Percentiles rank a stretch among this genome's conserved stretches.
These are phyloP conservation scores for Cercospora sp. DNA, from an alignment of 2,329 filamentous ascomycete species.

Conservation along the genomic window DNA sequence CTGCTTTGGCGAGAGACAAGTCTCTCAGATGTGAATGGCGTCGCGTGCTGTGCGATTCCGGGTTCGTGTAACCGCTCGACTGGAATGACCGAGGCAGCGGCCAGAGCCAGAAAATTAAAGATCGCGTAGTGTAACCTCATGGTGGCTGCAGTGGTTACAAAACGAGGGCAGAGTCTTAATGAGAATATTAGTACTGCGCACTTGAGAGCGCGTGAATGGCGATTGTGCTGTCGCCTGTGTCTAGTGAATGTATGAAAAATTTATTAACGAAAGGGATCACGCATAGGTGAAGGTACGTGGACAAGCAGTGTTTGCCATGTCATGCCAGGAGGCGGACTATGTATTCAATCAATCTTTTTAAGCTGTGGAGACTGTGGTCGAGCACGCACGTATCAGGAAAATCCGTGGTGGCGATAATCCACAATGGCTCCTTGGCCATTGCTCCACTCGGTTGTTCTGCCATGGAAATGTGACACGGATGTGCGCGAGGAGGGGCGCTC, in stretches of 20 bases:
- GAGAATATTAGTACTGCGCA: conserved; percentile 2
- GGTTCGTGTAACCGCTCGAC: conserved; percentile 15
- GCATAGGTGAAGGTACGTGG: neutral
- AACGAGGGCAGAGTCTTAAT: neutral
- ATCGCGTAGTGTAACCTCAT: conserved; percentile 22
- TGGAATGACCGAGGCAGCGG: conserved; percentile 23
- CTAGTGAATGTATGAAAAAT: conserved; percentile 11
- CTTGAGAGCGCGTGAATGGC: neutral
- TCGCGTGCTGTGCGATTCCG: conserved; percentile 7
- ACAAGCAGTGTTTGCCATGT: conserved; percentile 17
- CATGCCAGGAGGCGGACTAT: conserved; percentile 12
- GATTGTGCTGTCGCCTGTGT: neutral
- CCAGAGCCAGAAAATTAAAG: conserved; percentile 22
- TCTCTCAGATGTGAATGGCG: conserved; percentile 14
- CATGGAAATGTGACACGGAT: conserved; percentile 14
- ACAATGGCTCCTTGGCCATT: neutral
- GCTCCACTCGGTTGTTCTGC: conserved; percentile 5
- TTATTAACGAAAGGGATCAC: conserved; percentile 6
- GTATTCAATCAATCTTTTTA: conserved; percentile 5
- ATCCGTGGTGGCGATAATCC: conserved; percentile 4
- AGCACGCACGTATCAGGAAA: conserved; percentile 18
- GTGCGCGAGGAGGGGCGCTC: conserved; percentile 15
- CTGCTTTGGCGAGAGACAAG: conserved; percentile 14
- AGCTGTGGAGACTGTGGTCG: conserved; percentile 5
- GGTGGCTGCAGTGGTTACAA: neutral